Base-by-base conservation (phyloP, 768 basidiomycete species). In the Trametes meyenii region DNA sequence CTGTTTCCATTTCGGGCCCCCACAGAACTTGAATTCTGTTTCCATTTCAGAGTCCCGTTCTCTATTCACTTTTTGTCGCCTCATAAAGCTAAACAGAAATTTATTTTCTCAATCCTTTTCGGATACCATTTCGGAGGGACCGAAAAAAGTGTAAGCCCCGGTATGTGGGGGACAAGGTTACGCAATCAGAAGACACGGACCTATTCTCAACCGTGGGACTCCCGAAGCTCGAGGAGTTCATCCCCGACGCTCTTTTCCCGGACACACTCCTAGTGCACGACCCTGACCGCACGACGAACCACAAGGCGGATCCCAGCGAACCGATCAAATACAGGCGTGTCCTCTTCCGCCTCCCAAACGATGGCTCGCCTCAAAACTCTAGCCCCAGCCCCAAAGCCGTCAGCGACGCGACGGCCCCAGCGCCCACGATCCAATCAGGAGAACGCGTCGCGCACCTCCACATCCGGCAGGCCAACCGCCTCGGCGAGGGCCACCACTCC, bases 401-500 rank as follows among this genome's bases (percentile, higher is more conserved):
- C 5, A 54, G 58, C 5, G 35, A 39, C 12, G 60, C 55, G 16
- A 33, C 17, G 16, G 2, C 1, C 19, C n/a, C 7, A 13, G 23
- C 7, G 2, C 5, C 38, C 21, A 36, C 39, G 17, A 16, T 51
- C 10, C 12, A n/a, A 26, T 24, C n/a, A 11, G 19, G 26, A 39
- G 58, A 57, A 42, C 58, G 57, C 35, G 49, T 66, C 49, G 81
- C 79, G 0, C 83, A 86, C 66, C 72, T 86, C 17, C 82, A 84
- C 56, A 61, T 87, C 53, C 76, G 77, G 1, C 76, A 78, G 0
- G 39, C 44, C 0, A 66, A 76, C 36, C 48, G 19, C 19, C 61
- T 77, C 7, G 86, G 85, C 5, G 0, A 14, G 0, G 85, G 87
- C 0, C 66, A 83, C 65, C 86, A 88, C 66, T 87, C 86, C 0